Conservation (phyloP, 2,329 filamentous ascomycete genomes). For the Alternaria solani region DNA sequence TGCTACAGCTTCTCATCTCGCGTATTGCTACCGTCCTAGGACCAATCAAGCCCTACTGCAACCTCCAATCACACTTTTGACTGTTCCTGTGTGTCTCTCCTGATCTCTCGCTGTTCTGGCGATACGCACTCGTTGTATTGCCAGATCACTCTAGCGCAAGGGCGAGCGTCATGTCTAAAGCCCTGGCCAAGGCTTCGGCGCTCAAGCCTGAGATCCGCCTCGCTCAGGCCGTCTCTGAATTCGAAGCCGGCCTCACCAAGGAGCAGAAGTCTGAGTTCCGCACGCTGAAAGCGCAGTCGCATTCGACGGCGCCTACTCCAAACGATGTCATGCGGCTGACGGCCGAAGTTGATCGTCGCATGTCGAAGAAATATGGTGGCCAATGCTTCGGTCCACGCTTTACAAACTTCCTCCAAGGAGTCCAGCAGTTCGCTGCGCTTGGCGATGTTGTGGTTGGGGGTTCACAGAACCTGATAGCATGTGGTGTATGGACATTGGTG, state of each 20-base stretch:
- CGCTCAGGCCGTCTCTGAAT: conserved; percentile 20
- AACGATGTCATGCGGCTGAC: conserved; percentile 41
- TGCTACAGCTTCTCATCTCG: background rate
- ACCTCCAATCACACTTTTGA: no score
- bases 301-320: background rate
- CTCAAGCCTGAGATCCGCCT: conserved; percentile 25
- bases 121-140: background rate
- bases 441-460: conserved; percentile 55
- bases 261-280: conserved; percentile 17
- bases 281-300: background rate
- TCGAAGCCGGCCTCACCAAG: conserved; percentile 16
- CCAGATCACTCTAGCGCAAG: background rate
- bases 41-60: no score
- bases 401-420: conserved; percentile 51
- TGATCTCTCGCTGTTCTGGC: no score
- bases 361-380: conserved; percentile 18
- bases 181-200: conserved; percentile 7
- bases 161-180: conserved; percentile 7
- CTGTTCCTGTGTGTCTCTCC: no score
- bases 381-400: conserved; percentile 55
- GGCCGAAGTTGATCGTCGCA: conserved; percentile 48
- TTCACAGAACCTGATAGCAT: conserved; percentile 57
- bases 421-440: conserved; percentile 57
- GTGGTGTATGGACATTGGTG: conserved; percentile 57
- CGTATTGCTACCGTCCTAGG: background rate